Percentiles rank a stretch among this genome's conserved stretches.
Conservation (phyloP, 768 basidiomycete genomes). For the Chalciporus piperatus region DNA sequence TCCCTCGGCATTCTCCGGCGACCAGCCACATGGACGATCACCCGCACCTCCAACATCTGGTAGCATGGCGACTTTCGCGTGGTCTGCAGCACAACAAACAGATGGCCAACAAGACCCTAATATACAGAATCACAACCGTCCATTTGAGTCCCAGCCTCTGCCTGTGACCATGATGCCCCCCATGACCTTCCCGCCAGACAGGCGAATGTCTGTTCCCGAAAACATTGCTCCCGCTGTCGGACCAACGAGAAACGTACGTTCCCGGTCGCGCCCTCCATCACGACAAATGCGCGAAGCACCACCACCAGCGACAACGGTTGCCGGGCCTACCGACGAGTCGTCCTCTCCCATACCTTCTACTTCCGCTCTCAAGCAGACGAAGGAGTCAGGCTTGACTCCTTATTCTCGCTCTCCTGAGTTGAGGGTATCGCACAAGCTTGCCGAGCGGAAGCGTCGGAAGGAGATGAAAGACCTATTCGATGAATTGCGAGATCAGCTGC, state of each 20-base stretch:
- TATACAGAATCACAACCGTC: conserved; percentile 40
- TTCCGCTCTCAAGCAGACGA: conserved; percentile 36
- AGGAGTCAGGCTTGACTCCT: conserved; percentile 63
- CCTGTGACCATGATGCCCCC: conserved; percentile 55
- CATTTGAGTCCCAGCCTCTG: conserved; percentile 48
- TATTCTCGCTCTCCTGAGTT: conserved; percentile 96
- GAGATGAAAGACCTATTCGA: conserved; percentile 99
- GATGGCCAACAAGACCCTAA: conserved; percentile 45
- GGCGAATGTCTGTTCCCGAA: conserved; percentile 76
- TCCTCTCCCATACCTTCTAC: conserved; percentile 35
- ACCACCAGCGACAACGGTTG: conserved; percentile 36
- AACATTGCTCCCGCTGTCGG: conserved; percentile 43
- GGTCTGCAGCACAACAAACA: conserved; percentile 54
- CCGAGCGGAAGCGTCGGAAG: conserved; percentile 93
- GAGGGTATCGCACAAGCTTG: conserved; percentile 93
- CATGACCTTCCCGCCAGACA: conserved; percentile 57
- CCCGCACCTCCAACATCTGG: conserved; percentile 56
- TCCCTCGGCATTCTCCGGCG: conserved; percentile 57
- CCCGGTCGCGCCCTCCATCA: conserved; percentile 70
- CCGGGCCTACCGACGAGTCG: conserved; percentile 44
- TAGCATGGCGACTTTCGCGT: conserved; percentile 69
- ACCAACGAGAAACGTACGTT: conserved; percentile 55
- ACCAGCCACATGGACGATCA: conserved; percentile 62
- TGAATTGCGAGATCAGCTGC: conserved; percentile 89
- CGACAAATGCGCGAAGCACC: conserved; percentile 50